Conservation (phyloP, 352 stramenopile species). For the Globisporangium cederbergense region DNA sequence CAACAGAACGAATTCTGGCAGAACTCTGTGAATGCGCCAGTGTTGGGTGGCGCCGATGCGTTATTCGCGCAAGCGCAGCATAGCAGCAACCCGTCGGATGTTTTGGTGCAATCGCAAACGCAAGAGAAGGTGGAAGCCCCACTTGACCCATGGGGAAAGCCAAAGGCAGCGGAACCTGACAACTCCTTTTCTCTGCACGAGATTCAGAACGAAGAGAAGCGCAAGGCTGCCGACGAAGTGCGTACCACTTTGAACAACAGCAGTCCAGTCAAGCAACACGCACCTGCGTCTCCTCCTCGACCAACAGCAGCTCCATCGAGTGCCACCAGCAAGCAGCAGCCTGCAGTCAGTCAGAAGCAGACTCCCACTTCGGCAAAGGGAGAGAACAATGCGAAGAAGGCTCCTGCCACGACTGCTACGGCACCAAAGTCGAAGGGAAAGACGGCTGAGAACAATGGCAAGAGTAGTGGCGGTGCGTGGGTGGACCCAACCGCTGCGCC, state of each 20-base stretch:
- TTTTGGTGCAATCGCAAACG: background rate
- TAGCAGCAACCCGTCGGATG: background rate
- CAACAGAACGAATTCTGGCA: slow-evolving; percentile 23
- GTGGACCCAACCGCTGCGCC: slow-evolving; percentile 20
- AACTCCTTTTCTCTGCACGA: slow-evolving; percentile 30
- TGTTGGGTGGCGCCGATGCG: background rate
- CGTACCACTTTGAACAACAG: slow-evolving; percentile 2
- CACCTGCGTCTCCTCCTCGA: slow-evolving; percentile 13
- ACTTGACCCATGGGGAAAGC: slow-evolving; percentile 34
- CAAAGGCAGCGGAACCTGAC: slow-evolving; percentile 19
- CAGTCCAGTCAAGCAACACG: slow-evolving; percentile 3
- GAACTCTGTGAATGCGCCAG: slow-evolving; percentile 3
- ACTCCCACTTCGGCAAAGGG: background rate
- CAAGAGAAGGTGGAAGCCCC: slow-evolving; percentile 16
- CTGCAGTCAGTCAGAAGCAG: slow-evolving; percentile 11
- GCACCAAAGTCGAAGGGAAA: slow-evolving; percentile 31
- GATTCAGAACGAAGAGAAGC: slow-evolving; percentile 49
- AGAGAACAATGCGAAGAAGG: slow-evolving; percentile 30
- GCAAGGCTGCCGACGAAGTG: slow-evolving; percentile 22
- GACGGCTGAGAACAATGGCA: slow-evolving; percentile 11
- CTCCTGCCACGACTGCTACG: slow-evolving; percentile 10
- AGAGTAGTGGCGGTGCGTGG: slow-evolving; percentile 38
- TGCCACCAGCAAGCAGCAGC: slow-evolving; percentile 14
- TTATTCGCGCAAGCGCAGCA: slow-evolving; percentile 10
- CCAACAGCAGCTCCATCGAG: background rate